phyloP scores from a whole-genome alignment of 257 asterid species.

The Ajuga chamaepitys region DNA sequence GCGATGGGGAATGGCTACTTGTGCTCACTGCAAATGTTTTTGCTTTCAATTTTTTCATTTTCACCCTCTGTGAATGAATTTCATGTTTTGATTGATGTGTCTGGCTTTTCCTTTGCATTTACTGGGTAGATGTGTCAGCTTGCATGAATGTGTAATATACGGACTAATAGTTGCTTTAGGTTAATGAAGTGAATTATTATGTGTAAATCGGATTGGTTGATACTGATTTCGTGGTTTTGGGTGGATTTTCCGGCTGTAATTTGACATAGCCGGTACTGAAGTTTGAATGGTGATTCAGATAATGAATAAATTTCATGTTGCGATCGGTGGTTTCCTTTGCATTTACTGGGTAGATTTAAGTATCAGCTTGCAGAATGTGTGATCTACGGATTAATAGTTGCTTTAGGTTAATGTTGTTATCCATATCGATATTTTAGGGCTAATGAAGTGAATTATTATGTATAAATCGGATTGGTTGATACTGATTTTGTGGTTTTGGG shows the following conservation, averaged over 20 bases:
- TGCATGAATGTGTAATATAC: not conserved
- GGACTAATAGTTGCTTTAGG: constrained; percentile 7
- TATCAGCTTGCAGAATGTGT: not conserved
- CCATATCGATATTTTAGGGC: not conserved
- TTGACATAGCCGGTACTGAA: constrained; percentile 9
- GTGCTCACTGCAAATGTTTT: constrained; percentile 8
- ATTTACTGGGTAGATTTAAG: not conserved
- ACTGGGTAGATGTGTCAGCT: not conserved
- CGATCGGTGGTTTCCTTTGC: not conserved
- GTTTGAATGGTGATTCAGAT: constrained; percentile 67
- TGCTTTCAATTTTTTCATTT: not conserved
- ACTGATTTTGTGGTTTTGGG: not conserved
- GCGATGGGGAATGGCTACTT: not conserved
- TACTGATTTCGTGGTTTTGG: not conserved
- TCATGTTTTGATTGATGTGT: not conserved
- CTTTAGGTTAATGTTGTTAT: not conserved
- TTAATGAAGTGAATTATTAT: not conserved
- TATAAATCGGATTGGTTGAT: not conserved
- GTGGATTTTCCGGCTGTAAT: not conserved
- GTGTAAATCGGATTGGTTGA: not conserved
- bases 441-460: not conserved
- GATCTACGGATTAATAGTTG: not conserved
- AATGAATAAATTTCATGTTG: constrained; percentile 25
- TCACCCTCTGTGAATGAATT: not conserved
- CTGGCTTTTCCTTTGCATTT: not conserved